These are phyloP conservation scores for Amanita fuliginea DNA, from an alignment of 768 basidiomycete genomes.

Conservation along the genomic window DNA sequence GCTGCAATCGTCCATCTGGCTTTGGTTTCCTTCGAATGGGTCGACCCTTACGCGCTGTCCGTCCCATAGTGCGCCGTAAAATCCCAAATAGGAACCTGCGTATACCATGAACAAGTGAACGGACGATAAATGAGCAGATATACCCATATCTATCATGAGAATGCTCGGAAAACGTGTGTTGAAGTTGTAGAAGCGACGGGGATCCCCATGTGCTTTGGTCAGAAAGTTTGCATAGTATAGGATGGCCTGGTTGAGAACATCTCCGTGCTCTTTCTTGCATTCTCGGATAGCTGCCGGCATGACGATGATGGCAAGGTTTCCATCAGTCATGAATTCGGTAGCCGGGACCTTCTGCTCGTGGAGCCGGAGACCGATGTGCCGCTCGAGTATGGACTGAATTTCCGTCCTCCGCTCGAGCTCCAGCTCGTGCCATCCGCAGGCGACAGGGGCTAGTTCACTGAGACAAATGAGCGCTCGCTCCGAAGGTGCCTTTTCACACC, in stretches of 20 bases:
- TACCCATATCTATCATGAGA: too few species aligned
- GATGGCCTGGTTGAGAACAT: not conserved
- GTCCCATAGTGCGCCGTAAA: too few species aligned
- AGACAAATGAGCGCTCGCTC: conserved; percentile 1
- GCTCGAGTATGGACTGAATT: not conserved
- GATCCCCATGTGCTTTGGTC: not conserved
- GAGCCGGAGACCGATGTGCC: not conserved
- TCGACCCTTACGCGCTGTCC: too few species aligned
- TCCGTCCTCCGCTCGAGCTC: not conserved
- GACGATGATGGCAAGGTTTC: too few species aligned
- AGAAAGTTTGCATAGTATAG: not conserved
- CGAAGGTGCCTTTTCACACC: not conserved
- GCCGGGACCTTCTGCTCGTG: not conserved
- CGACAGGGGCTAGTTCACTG: not conserved
- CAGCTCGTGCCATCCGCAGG: not conserved
- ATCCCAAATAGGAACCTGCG: too few species aligned
- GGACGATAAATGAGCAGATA: too few species aligned
- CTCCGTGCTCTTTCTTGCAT: not conserved
- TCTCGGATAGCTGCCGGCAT: too few species aligned
- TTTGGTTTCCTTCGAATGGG: too few species aligned
- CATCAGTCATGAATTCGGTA: not conserved
- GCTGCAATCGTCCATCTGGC: too few species aligned
- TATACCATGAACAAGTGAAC: too few species aligned
- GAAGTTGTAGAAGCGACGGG: too few species aligned
- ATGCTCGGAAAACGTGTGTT: too few species aligned